Percentiles rank a stretch among this genome's conserved stretches.
phyloP scores from a whole-genome alignment of 164 flowering plant species.

The Cinnamomum micranthum region DNA sequence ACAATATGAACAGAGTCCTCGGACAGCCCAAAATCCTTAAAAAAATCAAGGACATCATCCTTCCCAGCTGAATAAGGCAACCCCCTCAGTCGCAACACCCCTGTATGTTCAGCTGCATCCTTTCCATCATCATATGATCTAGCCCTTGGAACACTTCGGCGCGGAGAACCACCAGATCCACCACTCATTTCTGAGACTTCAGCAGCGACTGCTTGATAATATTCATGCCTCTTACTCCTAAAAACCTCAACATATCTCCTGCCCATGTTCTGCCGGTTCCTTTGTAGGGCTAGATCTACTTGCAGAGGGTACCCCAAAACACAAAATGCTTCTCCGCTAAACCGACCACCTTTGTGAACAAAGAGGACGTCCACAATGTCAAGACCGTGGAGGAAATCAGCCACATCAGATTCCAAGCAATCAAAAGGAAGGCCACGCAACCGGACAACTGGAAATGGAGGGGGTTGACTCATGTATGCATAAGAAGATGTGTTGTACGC shows the following conservation, averaged over 20 bases:
- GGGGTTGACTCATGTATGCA: constrained; percentile 38
- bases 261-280: constrained; percentile 82
- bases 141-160: constrained; percentile 36
- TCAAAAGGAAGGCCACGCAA: constrained; percentile 92
- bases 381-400: constrained; percentile 71
- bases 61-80: constrained; percentile 82
- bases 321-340: constrained; percentile 84
- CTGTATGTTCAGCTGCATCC: constrained; percentile 66
- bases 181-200: constrained; percentile 59
- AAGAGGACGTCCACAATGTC: constrained; percentile 82
- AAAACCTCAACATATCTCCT: constrained; percentile 92
- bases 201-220: constrained; percentile 79
- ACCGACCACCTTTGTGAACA: constrained; percentile 65
- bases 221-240: constrained; percentile 78
- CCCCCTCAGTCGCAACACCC: constrained; percentile 78
- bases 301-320: constrained; percentile 83
- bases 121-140: constrained; percentile 58
- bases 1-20: constrained; percentile 68
- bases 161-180: constrained; percentile 43
- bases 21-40: constrained; percentile 61
- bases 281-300: constrained; percentile 86
- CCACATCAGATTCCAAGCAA: constrained; percentile 73
- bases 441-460: constrained; percentile 85
- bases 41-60: constrained; percentile 78
- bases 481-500: constrained; percentile 61